These are phyloP conservation scores for Xylaria sp. DNA, from an alignment of 2,329 filamentous ascomycete species.

Conservation along the genomic window DNA sequence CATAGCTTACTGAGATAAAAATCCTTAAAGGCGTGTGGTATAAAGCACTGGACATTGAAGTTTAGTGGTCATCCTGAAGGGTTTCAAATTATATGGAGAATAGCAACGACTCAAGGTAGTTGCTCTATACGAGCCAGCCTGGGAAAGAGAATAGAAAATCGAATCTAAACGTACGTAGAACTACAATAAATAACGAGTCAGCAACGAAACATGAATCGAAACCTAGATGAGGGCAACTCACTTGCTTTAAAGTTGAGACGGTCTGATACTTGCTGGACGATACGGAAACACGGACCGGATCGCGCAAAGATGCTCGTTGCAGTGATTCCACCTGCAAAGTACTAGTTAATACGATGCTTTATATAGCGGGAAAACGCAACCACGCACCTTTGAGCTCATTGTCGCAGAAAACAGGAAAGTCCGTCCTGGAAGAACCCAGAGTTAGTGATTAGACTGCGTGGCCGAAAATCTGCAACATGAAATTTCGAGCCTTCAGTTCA, in stretches of 20 bases:
- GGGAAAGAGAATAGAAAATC: not conserved
- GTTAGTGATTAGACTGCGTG: not conserved
- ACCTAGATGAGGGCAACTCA: not conserved
- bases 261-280: constrained; percentile 88
- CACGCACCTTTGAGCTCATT: constrained; percentile 77
- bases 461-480: constrained; percentile 52
- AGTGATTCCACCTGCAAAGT: constrained; percentile 75
- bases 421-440: constrained; percentile 53
- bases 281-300: constrained; percentile 85
- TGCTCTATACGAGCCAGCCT: not conserved
- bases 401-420: constrained; percentile 96
- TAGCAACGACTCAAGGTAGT: not conserved
- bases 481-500: not conserved
- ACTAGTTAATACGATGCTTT: not conserved
- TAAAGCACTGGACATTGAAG: constrained; percentile 65
- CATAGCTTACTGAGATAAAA: constrained; percentile 68
- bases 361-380: not conserved
- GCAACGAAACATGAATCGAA: not conserved
- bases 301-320: constrained; percentile 86
- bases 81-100: not conserved
- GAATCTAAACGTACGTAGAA: constrained; percentile 62
- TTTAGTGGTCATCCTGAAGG: constrained; percentile 7
- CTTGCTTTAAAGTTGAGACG: constrained; percentile 84
- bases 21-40: constrained; percentile 89
- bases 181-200: constrained; percentile 26